Conservation (phyloP, 352 stramenopile species). For the Globisporangium parvum region DNA sequence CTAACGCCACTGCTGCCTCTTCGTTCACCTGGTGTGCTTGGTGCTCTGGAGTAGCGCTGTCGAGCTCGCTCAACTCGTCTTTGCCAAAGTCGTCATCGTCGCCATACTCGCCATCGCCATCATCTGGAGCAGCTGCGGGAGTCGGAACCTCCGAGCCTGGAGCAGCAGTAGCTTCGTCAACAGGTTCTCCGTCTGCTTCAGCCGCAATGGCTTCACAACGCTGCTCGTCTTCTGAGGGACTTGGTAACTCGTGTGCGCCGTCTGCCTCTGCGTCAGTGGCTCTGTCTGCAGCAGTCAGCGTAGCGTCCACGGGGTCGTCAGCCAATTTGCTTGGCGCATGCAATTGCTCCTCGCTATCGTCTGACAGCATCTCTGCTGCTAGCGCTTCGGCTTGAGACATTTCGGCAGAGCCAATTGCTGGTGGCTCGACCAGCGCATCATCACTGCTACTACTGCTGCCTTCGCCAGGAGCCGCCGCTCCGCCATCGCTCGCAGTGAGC, state of each 20-base stretch:
- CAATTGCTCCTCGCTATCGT: too few relatives aligned
- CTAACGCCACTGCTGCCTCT: background rate
- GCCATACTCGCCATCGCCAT: background rate
- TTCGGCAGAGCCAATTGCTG: background rate
- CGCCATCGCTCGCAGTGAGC: too few relatives aligned
- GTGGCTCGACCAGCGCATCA: background rate
- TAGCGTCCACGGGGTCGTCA: background rate
- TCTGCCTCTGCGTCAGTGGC: too few relatives aligned
- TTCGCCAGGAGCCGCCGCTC: too few relatives aligned
- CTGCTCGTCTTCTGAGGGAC: background rate
- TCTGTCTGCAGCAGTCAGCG: background rate
- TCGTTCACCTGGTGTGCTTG: background rate
- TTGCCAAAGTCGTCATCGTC: conserved; percentile 3
- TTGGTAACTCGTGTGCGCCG: too few relatives aligned
- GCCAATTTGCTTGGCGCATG: background rate
- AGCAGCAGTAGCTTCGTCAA: background rate
- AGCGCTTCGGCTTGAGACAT: background rate
- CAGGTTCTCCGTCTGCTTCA: background rate
- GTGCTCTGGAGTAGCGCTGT: background rate
- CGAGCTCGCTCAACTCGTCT: background rate
- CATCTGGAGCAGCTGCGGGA: background rate
- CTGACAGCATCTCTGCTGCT: background rate
- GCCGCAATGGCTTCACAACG: background rate
- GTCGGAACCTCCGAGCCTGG: background rate
- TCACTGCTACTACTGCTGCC: too few relatives aligned